A percentile compares a stretch with the other conserved stretches of the same genome.
phyloP scores from a whole-genome alignment of 164 flowering plant species.

The Vitis labrusca region DNA sequence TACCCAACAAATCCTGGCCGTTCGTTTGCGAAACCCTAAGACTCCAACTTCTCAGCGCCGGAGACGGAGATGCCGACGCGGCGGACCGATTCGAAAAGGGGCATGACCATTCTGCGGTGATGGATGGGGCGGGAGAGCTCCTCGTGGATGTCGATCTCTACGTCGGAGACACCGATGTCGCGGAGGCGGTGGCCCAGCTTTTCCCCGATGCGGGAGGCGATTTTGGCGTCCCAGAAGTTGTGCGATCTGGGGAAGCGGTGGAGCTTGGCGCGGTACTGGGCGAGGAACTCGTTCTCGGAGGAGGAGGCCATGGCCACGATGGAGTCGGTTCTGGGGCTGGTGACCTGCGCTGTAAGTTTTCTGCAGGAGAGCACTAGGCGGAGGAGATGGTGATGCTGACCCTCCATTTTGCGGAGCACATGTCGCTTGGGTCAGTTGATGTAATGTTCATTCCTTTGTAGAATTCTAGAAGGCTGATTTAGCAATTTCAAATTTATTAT shows the following conservation, averaged over 20 bases:
- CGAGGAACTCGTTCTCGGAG: conserved; percentile 59
- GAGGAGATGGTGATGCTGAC: conserved; percentile 36
- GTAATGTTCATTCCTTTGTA: no score
- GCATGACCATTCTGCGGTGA: conserved; percentile 38
- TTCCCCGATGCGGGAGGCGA: conserved; percentile 65
- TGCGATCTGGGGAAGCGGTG: conserved; percentile 49
- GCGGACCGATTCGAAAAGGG: conserved; percentile 54
- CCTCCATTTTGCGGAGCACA: no score
- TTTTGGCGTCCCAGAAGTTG: conserved; percentile 53
- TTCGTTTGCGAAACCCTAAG: no score
- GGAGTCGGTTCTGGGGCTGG: conserved; percentile 39
- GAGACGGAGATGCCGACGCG: conserved; percentile 39
- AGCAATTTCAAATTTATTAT: no score
- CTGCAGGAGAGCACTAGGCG: conserved; percentile 61
- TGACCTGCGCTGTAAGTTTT: conserved; percentile 69
- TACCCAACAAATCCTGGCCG: no score
- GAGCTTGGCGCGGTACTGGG: conserved; percentile 47
- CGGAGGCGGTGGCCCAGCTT: conserved; percentile 52
- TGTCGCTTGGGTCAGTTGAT: no score
- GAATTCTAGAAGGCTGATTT: no score
- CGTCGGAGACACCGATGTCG: conserved; percentile 54
- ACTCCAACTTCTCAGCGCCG: conserved; percentile 36
- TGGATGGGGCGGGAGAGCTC: conserved; percentile 56
- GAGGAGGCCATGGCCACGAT: conserved; percentile 88
- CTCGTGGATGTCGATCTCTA: conserved; percentile 52